These are phyloP conservation scores for Cyberlindnera amylophila DNA, from an alignment of 805 yeast genomes.

Conservation along the genomic window DNA sequence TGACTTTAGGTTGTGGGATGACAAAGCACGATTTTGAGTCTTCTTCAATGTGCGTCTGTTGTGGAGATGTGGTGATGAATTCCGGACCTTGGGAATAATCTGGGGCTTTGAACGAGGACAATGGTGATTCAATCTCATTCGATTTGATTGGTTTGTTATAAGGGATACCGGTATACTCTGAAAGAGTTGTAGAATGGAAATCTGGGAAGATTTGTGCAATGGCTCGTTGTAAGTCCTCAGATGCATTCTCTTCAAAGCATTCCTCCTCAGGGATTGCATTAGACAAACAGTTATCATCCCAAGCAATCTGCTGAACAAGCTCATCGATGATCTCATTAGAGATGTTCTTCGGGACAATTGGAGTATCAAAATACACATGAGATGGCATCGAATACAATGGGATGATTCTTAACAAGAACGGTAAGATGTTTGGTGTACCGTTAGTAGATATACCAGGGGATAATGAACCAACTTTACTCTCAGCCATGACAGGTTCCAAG, in stretches of 20 bases:
- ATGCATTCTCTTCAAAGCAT: slow-evolving; percentile 5
- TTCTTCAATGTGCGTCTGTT: neutral
- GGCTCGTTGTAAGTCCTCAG: slow-evolving; percentile 23
- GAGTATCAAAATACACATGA: slow-evolving; percentile 39
- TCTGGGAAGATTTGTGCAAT: slow-evolving; percentile 29
- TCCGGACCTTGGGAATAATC: slow-evolving; percentile 9
- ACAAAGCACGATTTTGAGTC: slow-evolving; percentile 27
- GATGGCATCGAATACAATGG: slow-evolving; percentile 62
- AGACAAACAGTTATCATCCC: slow-evolving; percentile 24
- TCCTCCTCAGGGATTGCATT: slow-evolving; percentile 11
- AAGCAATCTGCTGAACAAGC: slow-evolving; percentile 25
- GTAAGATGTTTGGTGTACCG: slow-evolving; percentile 59
- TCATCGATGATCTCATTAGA: slow-evolving; percentile 29
- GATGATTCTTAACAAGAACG: slow-evolving; percentile 61
- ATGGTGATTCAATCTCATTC: slow-evolving; percentile 21
- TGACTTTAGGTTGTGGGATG: slow-evolving; percentile 34
- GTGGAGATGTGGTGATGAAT: slow-evolving; percentile 6
- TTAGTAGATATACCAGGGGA: slow-evolving; percentile 29
- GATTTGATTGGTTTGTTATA: slow-evolving; percentile 3
- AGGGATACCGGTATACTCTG: slow-evolving; percentile 20
- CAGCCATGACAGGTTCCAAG: slow-evolving; percentile 1
- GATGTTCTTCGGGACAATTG: slow-evolving; percentile 24
- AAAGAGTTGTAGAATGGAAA: slow-evolving; percentile 19
- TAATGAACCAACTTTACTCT: slow-evolving; percentile 1
- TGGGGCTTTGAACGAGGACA: slow-evolving; percentile 15